These are phyloP conservation scores for Cladosporium sp. DNA, from an alignment of 2,329 filamentous ascomycete species.

Conservation along the genomic window DNA sequence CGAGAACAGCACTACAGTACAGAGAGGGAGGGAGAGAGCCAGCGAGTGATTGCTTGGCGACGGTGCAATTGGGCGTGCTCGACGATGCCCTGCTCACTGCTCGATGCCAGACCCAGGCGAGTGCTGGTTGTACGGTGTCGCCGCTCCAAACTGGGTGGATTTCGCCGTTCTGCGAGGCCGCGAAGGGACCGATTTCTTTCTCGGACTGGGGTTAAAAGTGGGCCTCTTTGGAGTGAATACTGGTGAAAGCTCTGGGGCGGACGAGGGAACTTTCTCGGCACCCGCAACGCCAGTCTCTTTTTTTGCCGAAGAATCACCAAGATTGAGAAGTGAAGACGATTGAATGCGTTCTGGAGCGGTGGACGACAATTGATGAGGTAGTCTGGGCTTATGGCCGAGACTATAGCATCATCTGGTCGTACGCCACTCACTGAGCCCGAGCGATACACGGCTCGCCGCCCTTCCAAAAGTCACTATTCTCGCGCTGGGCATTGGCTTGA, in stretches of 20 bases:
- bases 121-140: too few relatives aligned
- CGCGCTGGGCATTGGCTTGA: constrained; percentile 2
- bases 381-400: background rate
- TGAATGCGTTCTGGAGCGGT: too few relatives aligned
- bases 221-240: constrained; percentile 8
- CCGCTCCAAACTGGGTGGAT: background rate
- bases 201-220: constrained; percentile 2
- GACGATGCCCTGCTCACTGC: too few relatives aligned
- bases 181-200: constrained; percentile 10
- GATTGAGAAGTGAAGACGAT: constrained; percentile 3
- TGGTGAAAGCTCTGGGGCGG: constrained; percentile 3
- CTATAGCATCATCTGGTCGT: background rate
- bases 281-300: background rate
- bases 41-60: too few relatives aligned
- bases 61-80: too few relatives aligned
- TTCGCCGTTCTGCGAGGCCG: constrained; percentile 4
- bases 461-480: background rate
- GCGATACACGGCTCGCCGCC: background rate
- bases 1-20: background rate
- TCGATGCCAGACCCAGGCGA: too few relatives aligned
- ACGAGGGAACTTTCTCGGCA: constrained; percentile 10
- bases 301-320: constrained; percentile 12
- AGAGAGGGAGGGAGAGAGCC: background rate
- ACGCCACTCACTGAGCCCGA: background rate
- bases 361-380: too few relatives aligned